Conservation (phyloP, 106 monocot genomes). For the Triglochin maritima region DNA sequence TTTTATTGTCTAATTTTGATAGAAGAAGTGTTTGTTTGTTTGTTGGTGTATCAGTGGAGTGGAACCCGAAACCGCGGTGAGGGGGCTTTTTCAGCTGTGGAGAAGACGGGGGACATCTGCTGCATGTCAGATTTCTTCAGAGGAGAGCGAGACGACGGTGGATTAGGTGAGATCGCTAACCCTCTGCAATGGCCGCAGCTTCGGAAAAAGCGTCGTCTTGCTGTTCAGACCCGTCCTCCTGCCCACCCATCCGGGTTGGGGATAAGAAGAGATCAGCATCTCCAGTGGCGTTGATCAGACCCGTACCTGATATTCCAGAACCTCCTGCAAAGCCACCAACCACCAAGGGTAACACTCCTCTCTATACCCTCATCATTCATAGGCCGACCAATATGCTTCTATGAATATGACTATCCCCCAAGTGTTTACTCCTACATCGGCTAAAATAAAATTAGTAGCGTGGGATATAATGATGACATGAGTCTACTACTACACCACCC, state of each 20-base stretch:
- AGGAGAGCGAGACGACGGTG: slow-evolving; percentile 42
- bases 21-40: no score
- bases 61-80: neutral
- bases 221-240: slow-evolving; percentile 12
- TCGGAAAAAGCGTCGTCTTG: slow-evolving; percentile 82
- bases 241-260: neutral
- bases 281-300: neutral
- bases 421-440: neutral
- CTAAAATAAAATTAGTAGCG: no score
- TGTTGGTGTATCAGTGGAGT: no score
- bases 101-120: slow-evolving; percentile 19
- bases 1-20: no score
- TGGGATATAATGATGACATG: no score
- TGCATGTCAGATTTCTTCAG: slow-evolving; percentile 76
- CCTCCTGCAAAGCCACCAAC: slow-evolving; percentile 18
- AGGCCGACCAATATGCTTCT: neutral
- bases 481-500: no score
- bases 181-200: slow-evolving; percentile 97
- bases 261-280: neutral
- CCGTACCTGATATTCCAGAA: slow-evolving; percentile 21
- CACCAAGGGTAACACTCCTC: slow-evolving; percentile 13
- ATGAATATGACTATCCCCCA: neutral
- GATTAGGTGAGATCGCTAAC: slow-evolving; percentile 61
- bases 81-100: neutral
- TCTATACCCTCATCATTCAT: neutral